Evolutionary conservation across 1,284 basidiomycete species (phyloP), one percentile per base, ranked within the genome.

Genomic region (Ustanciosporium gigantosporum): DNA sequence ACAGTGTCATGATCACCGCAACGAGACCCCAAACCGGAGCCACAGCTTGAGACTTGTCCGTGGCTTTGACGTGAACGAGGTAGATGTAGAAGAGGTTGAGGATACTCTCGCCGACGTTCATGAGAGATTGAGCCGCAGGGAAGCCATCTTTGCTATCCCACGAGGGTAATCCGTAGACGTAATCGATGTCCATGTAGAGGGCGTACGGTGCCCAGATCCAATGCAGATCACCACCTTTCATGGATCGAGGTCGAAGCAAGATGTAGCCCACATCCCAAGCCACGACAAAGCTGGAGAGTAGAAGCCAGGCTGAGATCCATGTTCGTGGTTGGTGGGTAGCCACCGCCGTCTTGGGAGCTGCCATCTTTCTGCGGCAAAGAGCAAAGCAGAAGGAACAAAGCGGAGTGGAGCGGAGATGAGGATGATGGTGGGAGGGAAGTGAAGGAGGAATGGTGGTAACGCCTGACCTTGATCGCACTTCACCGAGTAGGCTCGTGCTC

Each of bases 21-120:
- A 84, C 81, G 69, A 93, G 87, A 0, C 89, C 92, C 39, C 92
- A 74, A 29, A 94, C 68, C 0, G 88, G 83, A 3, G 68, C 64
- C 5, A 64, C 46, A 0, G 89, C 88, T 3, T 82, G 74, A 0
- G 87, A 82, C 5, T 43, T 34, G 35, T 80, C 69, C 4, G 79
- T 77, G 3, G 40, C 43, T 17, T 49, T 46, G 50, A 85, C 77
- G 68, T 90, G 85, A 0, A 86, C 85, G 29, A 88, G 83, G 77
- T 87, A 89, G 36, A 94, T 77, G 78, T 91, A 93, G 45, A 46
- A 16, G 20, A 78, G 40, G 79, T 91, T 92, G 68, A 93, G 76
- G 15, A 84, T 43, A 0, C 85, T 88, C 79, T 95, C 92, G 42
- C 90, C 77, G 49, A 93, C 52, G 78, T 94, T 95, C 66, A 94